Evolutionary conservation across 164 flowering plant genomes (phyloP), one percentile per base, ranked within the genome.

Genomic region (Dillenia suffruticosa): DNA sequence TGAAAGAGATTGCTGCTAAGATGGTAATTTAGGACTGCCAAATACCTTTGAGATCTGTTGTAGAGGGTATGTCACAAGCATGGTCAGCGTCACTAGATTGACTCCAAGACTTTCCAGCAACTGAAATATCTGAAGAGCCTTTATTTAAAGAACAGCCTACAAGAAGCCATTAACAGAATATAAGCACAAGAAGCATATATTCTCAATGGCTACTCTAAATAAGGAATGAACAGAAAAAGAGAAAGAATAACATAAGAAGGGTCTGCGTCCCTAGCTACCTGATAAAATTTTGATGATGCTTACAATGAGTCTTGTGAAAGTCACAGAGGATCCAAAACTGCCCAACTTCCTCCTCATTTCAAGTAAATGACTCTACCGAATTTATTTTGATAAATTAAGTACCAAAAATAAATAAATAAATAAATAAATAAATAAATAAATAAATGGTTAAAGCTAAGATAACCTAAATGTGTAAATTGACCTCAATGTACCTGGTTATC

Each of bases 401-500:
- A 32, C 40, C 11, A 15, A 54, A 47, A 26, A 50, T 32, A 47
- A 67, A 17, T 45, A 10, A 51, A 50, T 54, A 44, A n/a, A 19
- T 12, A 66, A 10, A 47, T 16, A 56, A 16, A 46, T 14, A 44
- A 46, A 45, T 19, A 10, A 9, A 11, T 56, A 13, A 1, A 56
- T 50, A 7, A 56, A 57, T 46, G 19, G 56, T 12, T 8, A 17
- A 55, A 11, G 52, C 43, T 43, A n/a, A 52, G 17, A 9, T 9
- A 58, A 45, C 16, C 7, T 32, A 32, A 7, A 32, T 32, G 40
- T 4, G 40, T 4, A 49, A 43, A 12, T 15, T 19, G 17, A 58
- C 32, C 16, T n/a, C 13, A 53, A 16, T 61, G 51, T 76, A 91
- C 99, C 97, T 94, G 99, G 76, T 91, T 94, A 46, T 86, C 94